Percentiles rank a stretch among this genome's conserved stretches.
These are phyloP conservation scores for Metschnikowia arizonensis DNA, from an alignment of 805 yeast genomes.

Conservation along the genomic window DNA sequence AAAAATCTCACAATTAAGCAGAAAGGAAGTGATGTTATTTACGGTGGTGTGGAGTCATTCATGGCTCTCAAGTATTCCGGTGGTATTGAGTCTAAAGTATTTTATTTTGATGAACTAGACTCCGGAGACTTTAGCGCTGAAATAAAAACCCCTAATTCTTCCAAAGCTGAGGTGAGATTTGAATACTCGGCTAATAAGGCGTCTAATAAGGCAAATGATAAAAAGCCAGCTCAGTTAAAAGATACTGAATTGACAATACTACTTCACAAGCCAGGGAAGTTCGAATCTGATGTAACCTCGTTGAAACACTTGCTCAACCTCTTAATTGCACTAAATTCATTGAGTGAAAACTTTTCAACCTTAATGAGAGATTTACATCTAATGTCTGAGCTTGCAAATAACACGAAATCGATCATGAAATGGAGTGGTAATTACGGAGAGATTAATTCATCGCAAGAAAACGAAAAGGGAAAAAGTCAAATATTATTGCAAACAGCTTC, in stretches of 20 bases:
- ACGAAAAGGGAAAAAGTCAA: constrained; percentile 15
- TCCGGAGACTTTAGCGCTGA: neutral
- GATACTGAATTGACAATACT: constrained; percentile 1
- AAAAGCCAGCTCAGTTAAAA: neutral
- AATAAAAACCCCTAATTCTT: neutral
- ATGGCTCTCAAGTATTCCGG: constrained; percentile 18
- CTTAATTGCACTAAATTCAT: constrained; percentile 21
- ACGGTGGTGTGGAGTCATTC: constrained; percentile 47
- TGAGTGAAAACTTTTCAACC: constrained; percentile 13
- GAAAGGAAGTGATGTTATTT: constrained; percentile 37
- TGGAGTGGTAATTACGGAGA: neutral
- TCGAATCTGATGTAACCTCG: constrained; percentile 20
- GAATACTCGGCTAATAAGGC: constrained; percentile 36
- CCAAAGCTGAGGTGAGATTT: constrained; percentile 49
- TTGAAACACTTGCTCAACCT: constrained; percentile 28
- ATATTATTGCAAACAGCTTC: constrained; percentile 40
- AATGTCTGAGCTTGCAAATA: constrained; percentile 4
- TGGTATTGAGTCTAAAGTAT: constrained; percentile 23
- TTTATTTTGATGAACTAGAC: constrained; percentile 20
- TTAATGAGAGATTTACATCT: constrained; percentile 4
- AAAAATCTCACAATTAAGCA: constrained; percentile 39
- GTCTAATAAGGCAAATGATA: neutral
- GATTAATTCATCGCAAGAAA: neutral
- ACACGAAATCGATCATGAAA: neutral
- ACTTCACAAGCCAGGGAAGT: constrained; percentile 25